phyloP scores from a whole-genome alignment of 805 yeast species.

The Candida easanensis region DNA sequence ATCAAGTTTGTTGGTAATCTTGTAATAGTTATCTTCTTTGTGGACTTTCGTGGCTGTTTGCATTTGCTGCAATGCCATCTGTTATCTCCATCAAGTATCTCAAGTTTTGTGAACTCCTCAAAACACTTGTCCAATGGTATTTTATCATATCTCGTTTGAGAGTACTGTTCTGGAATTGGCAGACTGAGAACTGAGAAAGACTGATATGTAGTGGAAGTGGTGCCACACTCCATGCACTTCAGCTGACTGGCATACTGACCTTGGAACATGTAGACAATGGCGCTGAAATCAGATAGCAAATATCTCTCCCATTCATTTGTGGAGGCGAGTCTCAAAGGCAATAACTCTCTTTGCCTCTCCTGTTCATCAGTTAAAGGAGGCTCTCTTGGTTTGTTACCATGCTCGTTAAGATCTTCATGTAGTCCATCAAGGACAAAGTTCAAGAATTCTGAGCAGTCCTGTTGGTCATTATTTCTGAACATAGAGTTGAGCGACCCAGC shows the following conservation, averaged over 20 bases:
- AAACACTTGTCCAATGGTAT: conserved; percentile 58
- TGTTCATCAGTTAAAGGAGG: conserved; percentile 68
- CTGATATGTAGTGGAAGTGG: conserved; percentile 82
- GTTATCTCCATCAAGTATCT: conserved; percentile 71
- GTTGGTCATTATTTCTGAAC: conserved; percentile 70
- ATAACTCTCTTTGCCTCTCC: conserved; percentile 65
- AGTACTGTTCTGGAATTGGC: conserved; percentile 62
- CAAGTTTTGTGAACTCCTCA: conserved; percentile 72
- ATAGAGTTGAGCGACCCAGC: conserved; percentile 64
- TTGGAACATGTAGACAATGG: conserved; percentile 77
- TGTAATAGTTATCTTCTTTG: conserved; percentile 70
- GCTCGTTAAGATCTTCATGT: conserved; percentile 79
- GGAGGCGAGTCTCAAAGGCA: conserved; percentile 78
- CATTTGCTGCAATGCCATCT: conserved; percentile 85
- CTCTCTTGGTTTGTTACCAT: conserved; percentile 51
- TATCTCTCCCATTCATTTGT: conserved; percentile 92
- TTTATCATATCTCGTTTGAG: conserved; percentile 26
- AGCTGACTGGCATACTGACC: conserved; percentile 86
- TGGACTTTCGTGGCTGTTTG: conserved; percentile 55
- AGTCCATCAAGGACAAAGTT: conserved; percentile 71
- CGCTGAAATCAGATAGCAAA: conserved; percentile 71
- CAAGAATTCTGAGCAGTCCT: conserved; percentile 82
- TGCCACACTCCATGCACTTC: conserved; percentile 66
- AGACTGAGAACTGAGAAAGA: conserved; percentile 76
- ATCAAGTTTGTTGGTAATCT: conserved; percentile 76